phyloP scores from a whole-genome alignment of 257 asterid genomes.

The Solanum virginianum region DNA sequence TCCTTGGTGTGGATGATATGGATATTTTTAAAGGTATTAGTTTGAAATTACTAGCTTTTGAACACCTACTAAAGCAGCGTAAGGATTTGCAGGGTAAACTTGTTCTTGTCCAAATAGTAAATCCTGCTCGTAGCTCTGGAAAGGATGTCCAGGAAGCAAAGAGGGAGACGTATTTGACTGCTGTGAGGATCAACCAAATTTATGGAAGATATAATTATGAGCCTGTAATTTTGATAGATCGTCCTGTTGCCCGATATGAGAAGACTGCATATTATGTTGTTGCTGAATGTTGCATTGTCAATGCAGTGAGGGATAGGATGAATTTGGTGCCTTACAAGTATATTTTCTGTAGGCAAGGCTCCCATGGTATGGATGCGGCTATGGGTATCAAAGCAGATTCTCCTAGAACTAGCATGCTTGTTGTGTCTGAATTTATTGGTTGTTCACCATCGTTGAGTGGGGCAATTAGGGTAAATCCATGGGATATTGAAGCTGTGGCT shows the following conservation, averaged over 20 bases:
- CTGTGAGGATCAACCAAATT: conserved; percentile 49
- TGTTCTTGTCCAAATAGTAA: conserved; percentile 76
- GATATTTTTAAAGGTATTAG: conserved; percentile 92
- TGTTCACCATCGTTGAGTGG: conserved; percentile 96
- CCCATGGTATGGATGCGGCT: conserved; percentile 37
- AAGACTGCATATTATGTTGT: conserved; percentile 82
- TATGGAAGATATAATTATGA: conserved; percentile 45
- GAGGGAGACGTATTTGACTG: conserved; percentile 59
- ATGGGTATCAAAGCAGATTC: conserved; percentile 27
- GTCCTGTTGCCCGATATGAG: conserved; percentile 63
- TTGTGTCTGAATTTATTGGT: conserved; percentile 84
- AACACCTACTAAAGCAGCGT: conserved; percentile 50
- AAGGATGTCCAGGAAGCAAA: conserved; percentile 82
- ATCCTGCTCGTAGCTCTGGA: conserved; percentile 90
- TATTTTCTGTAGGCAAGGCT: conserved; percentile 76
- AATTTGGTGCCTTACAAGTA: conserved; percentile 88
- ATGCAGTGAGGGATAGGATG: conserved; percentile 96
- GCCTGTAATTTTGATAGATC: conserved; percentile 72
- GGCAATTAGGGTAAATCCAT: conserved; percentile 87
- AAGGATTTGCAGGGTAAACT: conserved; percentile 35
- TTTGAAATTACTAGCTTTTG: conserved; percentile 76
- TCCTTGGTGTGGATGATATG: conserved; percentile 93
- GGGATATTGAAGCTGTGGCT: conserved; percentile 84
- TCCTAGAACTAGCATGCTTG: conserved; percentile 67
- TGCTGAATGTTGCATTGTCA: conserved; percentile 91